A percentile compares a stretch with the other conserved stretches of the same genome.
These are phyloP conservation scores for Ophiostoma montium DNA, from an alignment of 2,329 filamentous ascomycete genomes.

Conservation along the genomic window DNA sequence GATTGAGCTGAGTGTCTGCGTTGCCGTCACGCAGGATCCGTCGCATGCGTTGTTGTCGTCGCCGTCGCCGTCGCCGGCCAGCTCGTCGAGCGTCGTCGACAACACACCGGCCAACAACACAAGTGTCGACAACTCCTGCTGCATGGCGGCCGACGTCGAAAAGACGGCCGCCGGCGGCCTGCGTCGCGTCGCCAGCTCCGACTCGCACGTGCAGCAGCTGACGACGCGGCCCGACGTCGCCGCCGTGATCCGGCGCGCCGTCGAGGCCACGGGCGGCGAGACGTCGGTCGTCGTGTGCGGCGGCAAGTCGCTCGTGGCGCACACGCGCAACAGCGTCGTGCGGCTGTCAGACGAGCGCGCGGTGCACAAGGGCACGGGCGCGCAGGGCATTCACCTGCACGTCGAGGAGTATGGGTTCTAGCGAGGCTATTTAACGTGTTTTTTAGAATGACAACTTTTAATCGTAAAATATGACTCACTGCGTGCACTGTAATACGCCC, in stretches of 20 bases:
- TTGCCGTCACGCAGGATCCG: slow-evolving; percentile 35
- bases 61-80: not conserved
- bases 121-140: not conserved
- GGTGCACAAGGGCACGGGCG: slow-evolving; percentile 50
- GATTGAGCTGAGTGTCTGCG: slow-evolving; percentile 35
- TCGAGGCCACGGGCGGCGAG: slow-evolving; percentile 45
- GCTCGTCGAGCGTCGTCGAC: not conserved
- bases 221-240: slow-evolving; percentile 35
- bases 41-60: not conserved
- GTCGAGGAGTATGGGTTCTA: slow-evolving; percentile 38
- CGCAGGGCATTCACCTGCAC: slow-evolving; percentile 46
- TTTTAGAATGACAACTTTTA: not conserved
- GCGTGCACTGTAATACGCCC: too few relatives aligned
- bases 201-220: slow-evolving; percentile 31
- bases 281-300: slow-evolving; percentile 48
- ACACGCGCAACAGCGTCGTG: slow-evolving; percentile 40
- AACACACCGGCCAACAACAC: not conserved
- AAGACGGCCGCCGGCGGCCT: slow-evolving; percentile 7
- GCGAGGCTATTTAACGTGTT: not conserved
- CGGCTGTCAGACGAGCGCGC: slow-evolving; percentile 44
- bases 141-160: slow-evolving; percentile 16
- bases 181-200: slow-evolving; percentile 17
- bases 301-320: slow-evolving; percentile 38
- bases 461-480: too few relatives aligned
- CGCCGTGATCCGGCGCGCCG: slow-evolving; percentile 35